Base-by-base conservation (phyloP, 768 basidiomycete species). In the Agaricus bisporus region DNA sequence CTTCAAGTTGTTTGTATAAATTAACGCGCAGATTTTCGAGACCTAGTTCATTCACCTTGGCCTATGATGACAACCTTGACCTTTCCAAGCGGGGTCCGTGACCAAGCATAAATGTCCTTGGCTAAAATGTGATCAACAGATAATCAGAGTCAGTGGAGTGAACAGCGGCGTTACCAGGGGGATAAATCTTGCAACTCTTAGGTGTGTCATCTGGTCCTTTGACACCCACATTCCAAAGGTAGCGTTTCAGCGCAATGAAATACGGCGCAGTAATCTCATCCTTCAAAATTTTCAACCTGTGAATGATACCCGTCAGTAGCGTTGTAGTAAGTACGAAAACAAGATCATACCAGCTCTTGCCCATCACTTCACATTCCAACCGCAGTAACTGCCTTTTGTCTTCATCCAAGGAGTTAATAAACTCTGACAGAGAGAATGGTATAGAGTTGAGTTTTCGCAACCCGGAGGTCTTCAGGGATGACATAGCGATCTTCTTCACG, bases 61-160 rank as follows among this genome's bases (percentile, higher is more conserved):
- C 88, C 88, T 50, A 98, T 78, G 55, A 97, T 91, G 46, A 97
- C 91, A 25, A 93, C 88, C 64, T 83, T 85, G 57, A 98, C 82
- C 57, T 84, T 82, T 11, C 88, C 86, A 14, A 97, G 71, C 3
- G 91, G 91, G 26, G 91, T 94, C 52, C 86, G 79, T 3, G 91
- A 90, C 94, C 94, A 98, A 11, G 91, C 77, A 66, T 97, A 97
- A 51, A 97, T 88, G 63, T 95, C 82, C 58, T 76, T 73, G 12
- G 92, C 94, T 60, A 25, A 15, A 36, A 32, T 38, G 37, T 39
- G 39, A n/a, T 35, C 26, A 51, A 9, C 22, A 17, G n/a, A n/a
- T 32, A 26, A n/a, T n/a, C 4, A 29, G 4, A n/a, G 32, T 12
- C 25, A 22, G n/a, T n/a, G 29, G 38, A 46, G 38, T 41, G 18